Percentiles rank a stretch among this genome's conserved stretches.
Conservation (phyloP, 371 early-diverging fungal species). For the Homolaphlyctis polyrhiza region DNA sequence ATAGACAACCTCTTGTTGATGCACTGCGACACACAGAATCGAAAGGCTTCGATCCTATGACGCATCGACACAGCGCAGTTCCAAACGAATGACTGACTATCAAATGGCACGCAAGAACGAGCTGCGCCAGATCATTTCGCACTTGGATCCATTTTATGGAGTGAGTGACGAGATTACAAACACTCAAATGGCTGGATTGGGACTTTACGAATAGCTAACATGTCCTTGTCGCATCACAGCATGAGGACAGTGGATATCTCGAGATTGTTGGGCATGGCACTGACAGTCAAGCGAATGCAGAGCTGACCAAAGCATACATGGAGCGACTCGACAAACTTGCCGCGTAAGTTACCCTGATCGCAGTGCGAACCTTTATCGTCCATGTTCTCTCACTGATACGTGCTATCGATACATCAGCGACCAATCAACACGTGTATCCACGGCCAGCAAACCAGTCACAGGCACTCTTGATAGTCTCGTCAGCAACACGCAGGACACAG, state of each 20-base stretch:
- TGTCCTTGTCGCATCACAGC: conserved; percentile 15
- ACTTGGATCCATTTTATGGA: conserved; percentile 26
- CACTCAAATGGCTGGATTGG: neutral
- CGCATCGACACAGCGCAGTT: conserved; percentile 2
- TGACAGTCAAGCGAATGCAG: neutral
- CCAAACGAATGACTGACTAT: conserved; percentile 5
- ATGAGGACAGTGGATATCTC: conserved; percentile 22
- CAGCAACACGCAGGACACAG: too few species aligned
- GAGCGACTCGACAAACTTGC: neutral
- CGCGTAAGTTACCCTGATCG: neutral
- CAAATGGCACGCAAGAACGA: conserved; percentile 19
- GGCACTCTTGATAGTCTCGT: too few species aligned
- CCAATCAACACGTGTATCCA: too few species aligned
- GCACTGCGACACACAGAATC: neutral
- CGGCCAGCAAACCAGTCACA: too few species aligned
- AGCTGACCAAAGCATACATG: conserved; percentile 2
- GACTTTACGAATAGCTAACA: neutral
- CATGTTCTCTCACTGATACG: too few species aligned
- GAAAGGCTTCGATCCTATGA: conserved; percentile 6
- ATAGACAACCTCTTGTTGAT: too few species aligned
- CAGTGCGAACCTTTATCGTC: too few species aligned
- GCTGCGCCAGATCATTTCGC: conserved; percentile 13
- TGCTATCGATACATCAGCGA: too few species aligned
- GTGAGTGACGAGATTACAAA: conserved; percentile 9
- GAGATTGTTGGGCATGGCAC: conserved; percentile 26